Base-by-base conservation (phyloP, 169 alveolate species). In the Plasmodium knowlesi region DNA sequence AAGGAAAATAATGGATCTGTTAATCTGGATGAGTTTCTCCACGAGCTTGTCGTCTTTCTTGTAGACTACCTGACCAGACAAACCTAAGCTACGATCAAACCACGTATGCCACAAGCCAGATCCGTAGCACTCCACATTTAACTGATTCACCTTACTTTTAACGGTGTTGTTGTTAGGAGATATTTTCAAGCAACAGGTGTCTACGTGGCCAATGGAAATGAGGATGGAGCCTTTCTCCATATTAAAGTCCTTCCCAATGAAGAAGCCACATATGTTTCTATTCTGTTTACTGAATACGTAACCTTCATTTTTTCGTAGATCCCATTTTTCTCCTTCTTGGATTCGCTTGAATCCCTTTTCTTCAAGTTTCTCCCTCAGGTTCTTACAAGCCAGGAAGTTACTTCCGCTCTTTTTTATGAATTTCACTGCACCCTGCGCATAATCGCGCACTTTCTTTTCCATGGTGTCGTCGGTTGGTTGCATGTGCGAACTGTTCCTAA, bases 31-130 rank as follows among this genome's bases (percentile, higher is more conserved):
- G 43, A 98, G 71, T 94, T 96, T 96, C 85, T 98, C 99, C 67
- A 93, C 94, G 1, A 96, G 92, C 16, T 74, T 79, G 70, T 96
- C 94, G n/a, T 97, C 96, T 41, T 97, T 96, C 53, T 97, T 96
- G 73, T 96, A 97, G 8, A 98, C 96, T 25, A 99, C 99, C 94
- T 98, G 97, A 22, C 99, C 99, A 22, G 99, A 99, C 8, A 98
- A 70, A 10, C 99, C 99, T 16, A 99, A 95, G 84, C 98, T 99
- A 91, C 99, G 97, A 79, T 99, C 99, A 93, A 99, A 96, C 99
- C 99, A 99, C 9, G 99, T 98, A 80, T 98, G 99, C 99, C 99
- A 99, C 22, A 99, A 96, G 12, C 99, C 99, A 12, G 99, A 99
- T 3, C 99, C 99, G 96, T 99, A 99, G 25, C 96, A 93, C 22